Conservation (phyloP, 176 grass and related monocot species). For the Juncus inflexus region DNA sequence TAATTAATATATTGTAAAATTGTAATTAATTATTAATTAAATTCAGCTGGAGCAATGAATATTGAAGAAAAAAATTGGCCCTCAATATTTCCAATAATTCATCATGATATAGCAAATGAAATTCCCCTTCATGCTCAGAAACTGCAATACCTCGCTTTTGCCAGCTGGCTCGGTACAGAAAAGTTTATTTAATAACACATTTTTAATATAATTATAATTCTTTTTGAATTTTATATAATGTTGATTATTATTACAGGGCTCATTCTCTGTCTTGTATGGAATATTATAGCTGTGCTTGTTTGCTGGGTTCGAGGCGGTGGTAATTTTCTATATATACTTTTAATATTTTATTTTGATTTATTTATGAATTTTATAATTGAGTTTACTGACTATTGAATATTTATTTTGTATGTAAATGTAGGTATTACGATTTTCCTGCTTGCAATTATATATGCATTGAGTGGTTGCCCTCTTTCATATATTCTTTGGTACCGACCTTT, state of each 20-base stretch:
- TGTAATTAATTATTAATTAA: not conserved
- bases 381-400: too few species aligned
- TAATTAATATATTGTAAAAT: slow-evolving; percentile 7
- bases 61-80: slow-evolving; percentile 85
- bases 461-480: slow-evolving; percentile 85
- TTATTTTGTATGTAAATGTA: slow-evolving; percentile 39
- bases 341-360: slow-evolving; percentile 10
- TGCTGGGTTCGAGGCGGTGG: slow-evolving; percentile 61
- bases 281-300: slow-evolving; percentile 58
- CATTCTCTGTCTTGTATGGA: slow-evolving; percentile 65
- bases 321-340: slow-evolving; percentile 25
- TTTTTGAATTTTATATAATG: not conserved
- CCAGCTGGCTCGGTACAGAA: slow-evolving; percentile 74
- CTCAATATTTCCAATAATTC: slow-evolving; percentile 73
- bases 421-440: slow-evolving; percentile 73
- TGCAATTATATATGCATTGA: slow-evolving; percentile 67
- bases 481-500: slow-evolving; percentile 87
- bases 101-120: slow-evolving; percentile 80
- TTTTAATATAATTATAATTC: not conserved
- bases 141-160: slow-evolving; percentile 82
- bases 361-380: too few species aligned
- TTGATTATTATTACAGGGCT: slow-evolving; percentile 46
- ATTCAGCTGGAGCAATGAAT: slow-evolving; percentile 47
- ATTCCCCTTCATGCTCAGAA: slow-evolving; percentile 83
- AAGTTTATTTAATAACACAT: slow-evolving; percentile 7